Evolutionary conservation across 2,329 filamentous ascomycete species (phyloP).

Genomic region (Trichoderma lentiforme): DNA sequence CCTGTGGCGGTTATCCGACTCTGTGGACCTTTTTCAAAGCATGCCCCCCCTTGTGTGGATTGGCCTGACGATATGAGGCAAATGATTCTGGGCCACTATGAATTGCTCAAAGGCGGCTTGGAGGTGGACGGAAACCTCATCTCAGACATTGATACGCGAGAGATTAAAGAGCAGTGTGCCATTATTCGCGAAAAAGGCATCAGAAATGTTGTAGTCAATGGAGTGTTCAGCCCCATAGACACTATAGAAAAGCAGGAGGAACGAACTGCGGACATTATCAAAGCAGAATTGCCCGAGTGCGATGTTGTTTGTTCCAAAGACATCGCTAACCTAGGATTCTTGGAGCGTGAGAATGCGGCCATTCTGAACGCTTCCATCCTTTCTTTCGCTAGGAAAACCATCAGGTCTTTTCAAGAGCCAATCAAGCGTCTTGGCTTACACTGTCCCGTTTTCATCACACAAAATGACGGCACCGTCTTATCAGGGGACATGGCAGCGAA

Average conservation of each 20-base stretch:
- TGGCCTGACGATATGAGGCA: constrained; percentile 49
- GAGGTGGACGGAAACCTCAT: constrained; percentile 51
- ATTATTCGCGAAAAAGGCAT: constrained; percentile 42
- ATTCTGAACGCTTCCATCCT: constrained; percentile 63
- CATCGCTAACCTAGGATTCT: constrained; percentile 51
- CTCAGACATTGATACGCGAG: constrained; percentile 40
- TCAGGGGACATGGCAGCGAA: constrained; percentile 51
- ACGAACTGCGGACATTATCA: constrained; percentile 42
- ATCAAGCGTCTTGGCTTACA: constrained; percentile 46
- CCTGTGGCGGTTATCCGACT: constrained; percentile 54
- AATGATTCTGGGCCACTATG: constrained; percentile 45
- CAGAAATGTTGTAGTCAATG: constrained; percentile 45
- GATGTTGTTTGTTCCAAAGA: constrained; percentile 51
- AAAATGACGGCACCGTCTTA: constrained; percentile 62
- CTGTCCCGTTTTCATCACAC: constrained; percentile 58
- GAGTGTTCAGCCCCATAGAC: constrained; percentile 54
- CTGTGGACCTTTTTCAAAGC: constrained; percentile 51
- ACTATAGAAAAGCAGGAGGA: constrained; percentile 48
- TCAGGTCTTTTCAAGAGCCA: constrained; percentile 52
- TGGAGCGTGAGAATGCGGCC: constrained; percentile 63
- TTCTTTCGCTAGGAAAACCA: constrained; percentile 54
- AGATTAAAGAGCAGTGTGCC: constrained; percentile 39
- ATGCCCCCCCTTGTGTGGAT: constrained; percentile 50
- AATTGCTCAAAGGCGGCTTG: constrained; percentile 47
- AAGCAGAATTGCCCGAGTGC: constrained; percentile 36